These are phyloP conservation scores for Phyllosticta paracitricarpa DNA, from an alignment of 2,329 filamentous ascomycete species.

Conservation along the genomic window DNA sequence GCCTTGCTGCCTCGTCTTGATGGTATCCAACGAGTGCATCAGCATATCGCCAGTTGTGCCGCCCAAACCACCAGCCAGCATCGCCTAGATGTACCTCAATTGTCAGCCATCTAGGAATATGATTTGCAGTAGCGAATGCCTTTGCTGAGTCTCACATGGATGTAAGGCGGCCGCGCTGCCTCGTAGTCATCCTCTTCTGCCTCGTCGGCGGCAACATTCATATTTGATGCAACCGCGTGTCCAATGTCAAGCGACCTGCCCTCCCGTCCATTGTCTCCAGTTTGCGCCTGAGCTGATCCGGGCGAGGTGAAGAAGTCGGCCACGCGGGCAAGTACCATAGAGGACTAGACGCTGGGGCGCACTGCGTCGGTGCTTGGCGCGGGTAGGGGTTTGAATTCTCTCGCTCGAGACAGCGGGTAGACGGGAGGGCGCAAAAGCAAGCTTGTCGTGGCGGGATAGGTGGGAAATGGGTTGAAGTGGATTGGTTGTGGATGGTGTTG, in stretches of 20 bases:
- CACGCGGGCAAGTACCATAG: conserved; percentile 42
- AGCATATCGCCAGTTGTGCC: conserved; percentile 91
- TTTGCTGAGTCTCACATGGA: conserved; percentile 30
- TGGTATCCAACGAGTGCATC: conserved; percentile 98
- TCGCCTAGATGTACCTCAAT: conserved; percentile 50
- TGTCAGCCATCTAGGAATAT: neutral
- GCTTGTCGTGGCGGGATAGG: neutral
- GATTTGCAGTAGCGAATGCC: neutral
- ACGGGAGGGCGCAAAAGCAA: neutral
- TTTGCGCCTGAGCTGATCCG: conserved; percentile 21
- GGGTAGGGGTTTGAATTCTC: neutral
- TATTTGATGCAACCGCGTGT: conserved; percentile 14
- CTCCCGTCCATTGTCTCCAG: conserved; percentile 29
- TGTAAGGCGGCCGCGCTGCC: conserved; percentile 37
- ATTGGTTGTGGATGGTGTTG: neutral
- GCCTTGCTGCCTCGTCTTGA: conserved; percentile 96
- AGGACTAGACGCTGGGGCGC: conserved; percentile 14
- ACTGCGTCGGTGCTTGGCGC: conserved; percentile 2
- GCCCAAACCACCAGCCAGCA: conserved; percentile 89
- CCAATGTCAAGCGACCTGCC: conserved; percentile 17
- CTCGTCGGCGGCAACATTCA: conserved; percentile 11
- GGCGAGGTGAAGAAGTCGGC: conserved; percentile 36
- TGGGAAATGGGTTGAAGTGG: neutral
- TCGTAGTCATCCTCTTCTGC: conserved; percentile 29
- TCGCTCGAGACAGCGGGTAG: neutral